A percentile compares a stretch with the other conserved stretches of the same genome.
Conservation (phyloP, 257 asterid genomes). For the Ophiorrhiza pumila region DNA sequence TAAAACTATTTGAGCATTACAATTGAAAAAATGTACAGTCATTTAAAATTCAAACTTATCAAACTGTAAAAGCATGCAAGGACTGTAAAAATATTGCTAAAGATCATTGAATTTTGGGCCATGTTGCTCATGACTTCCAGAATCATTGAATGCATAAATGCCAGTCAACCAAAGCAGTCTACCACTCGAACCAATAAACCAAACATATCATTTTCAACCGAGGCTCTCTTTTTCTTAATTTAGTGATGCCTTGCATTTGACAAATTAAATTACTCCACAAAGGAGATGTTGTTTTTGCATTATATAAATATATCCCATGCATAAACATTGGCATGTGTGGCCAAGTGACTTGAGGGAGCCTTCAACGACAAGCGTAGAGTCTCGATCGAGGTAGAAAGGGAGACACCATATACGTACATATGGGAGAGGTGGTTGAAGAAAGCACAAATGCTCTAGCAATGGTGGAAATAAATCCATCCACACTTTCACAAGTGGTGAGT, state of each 20-base stretch:
- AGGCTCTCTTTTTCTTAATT: not conserved
- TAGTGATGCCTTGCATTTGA: no score
- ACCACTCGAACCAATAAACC: not conserved
- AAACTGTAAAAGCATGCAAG: not conserved
- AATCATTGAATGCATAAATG: not conserved
- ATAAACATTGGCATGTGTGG: not conserved
- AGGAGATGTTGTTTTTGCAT: not conserved
- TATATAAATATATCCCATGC: conserved; percentile 4
- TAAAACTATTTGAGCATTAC: not conserved
- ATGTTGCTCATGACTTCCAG: not conserved
- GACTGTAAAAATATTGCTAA: not conserved
- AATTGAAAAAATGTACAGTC: not conserved
- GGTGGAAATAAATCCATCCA: not conserved
- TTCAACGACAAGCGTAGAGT: no score
- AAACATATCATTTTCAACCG: not conserved
- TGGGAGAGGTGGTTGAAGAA: conserved; percentile 5
- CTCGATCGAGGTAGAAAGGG: not conserved
- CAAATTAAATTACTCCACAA: not conserved
- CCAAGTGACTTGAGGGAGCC: no score
- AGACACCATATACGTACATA: not conserved
- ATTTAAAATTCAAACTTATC: not conserved
- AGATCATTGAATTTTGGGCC: not conserved
- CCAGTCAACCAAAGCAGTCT: conserved; percentile 1
- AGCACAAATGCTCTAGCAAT: not conserved
- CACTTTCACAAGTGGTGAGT: not conserved